Evolutionary conservation across 2,329 filamentous ascomycete genomes (phyloP), one percentile per base, ranked within the genome.

Genomic region (Ophiostoma australiae): DNA sequence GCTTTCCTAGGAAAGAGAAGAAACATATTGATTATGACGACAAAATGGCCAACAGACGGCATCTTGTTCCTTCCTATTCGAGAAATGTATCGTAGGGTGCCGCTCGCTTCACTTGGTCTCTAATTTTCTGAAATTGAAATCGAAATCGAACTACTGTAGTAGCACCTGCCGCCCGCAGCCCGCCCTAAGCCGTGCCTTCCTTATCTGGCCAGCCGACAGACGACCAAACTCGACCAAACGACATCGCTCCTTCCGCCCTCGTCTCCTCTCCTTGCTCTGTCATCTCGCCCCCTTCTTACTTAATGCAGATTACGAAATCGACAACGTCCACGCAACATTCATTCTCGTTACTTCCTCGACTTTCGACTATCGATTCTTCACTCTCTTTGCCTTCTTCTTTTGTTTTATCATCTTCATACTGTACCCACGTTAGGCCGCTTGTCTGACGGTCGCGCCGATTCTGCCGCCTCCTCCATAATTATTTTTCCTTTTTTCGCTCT

Each of bases 391-490:
- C 4, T 5, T 31, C 31, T 27, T 13, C 13, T 63, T 3, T 8
- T 3, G 20, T 63, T 33, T 31, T 17, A 20, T 17, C 15, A 35
- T 48, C 44, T 17, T 48, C 44, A 44, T 48, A 48, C 7, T 48
- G 44, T 37, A 20, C 61, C 31, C 61, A 37, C 61, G 31, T 65
- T 65, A 39, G 61, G 37, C 61, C 61, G 61, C 61, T 33, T 65
- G 61, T 65, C 61, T 65, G 17, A 65, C 61, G 15, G 61, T 52
- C 55, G 31, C 39, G 68, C 48, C 68, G 37, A 39, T 68, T 71
- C 48, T 68, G 67, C 65, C 65, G 70, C 52, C 70, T 33, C 70
- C 41, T 55, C 68, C 52, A 55, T n/a, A n/a, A n/a, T n/a, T n/a
- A n/a, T 67, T 48, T 55, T 69, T 58, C 55, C 48, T 48, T 55